Percentiles rank a stretch among this genome's conserved stretches.
These are phyloP conservation scores for Cytospora leucostoma DNA, from an alignment of 2,329 filamentous ascomycete species.

Conservation along the genomic window DNA sequence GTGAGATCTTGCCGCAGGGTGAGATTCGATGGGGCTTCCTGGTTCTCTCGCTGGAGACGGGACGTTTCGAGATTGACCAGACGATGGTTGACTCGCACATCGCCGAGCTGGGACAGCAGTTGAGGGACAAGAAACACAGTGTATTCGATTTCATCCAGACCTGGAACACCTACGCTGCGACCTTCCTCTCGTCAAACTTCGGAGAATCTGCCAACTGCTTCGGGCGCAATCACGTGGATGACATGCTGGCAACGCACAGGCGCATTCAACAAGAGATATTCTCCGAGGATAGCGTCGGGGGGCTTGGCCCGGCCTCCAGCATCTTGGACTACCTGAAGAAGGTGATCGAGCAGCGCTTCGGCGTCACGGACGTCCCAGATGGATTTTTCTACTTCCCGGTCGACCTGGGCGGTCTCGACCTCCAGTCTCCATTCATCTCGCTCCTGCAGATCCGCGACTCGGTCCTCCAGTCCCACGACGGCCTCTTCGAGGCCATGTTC, in stretches of 20 bases:
- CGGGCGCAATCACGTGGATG: slow-evolving; percentile 52
- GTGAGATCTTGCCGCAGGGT: slow-evolving; percentile 46
- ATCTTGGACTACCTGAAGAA: slow-evolving; percentile 58
- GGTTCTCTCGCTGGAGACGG: slow-evolving; percentile 51
- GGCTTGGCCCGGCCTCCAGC: slow-evolving; percentile 36
- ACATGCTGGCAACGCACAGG: slow-evolving; percentile 52
- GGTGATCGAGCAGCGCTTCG: slow-evolving; percentile 54
- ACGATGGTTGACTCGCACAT: slow-evolving; percentile 60
- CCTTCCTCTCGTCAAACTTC: slow-evolving; percentile 56
- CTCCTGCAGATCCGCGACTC: slow-evolving; percentile 43
- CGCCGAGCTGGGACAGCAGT: slow-evolving; percentile 58
- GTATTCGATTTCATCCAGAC: slow-evolving; percentile 47
- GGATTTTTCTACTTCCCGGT: slow-evolving; percentile 51
- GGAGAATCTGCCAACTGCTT: slow-evolving; percentile 54
- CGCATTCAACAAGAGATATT: slow-evolving; percentile 54
- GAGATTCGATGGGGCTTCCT: slow-evolving; percentile 59
- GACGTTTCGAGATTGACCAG: slow-evolving; percentile 62
- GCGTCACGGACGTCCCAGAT: slow-evolving; percentile 44
- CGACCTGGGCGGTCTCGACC: slow-evolving; percentile 48
- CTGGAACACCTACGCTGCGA: slow-evolving; percentile 55
- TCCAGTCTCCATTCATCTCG: slow-evolving; percentile 48
- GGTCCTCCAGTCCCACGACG: slow-evolving; percentile 35
- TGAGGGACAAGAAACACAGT: slow-evolving; percentile 54
- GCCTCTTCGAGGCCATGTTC: slow-evolving; percentile 38
- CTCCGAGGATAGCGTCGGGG: slow-evolving; percentile 29